Evolutionary conservation across 2,329 filamentous ascomycete genomes (phyloP).

Genomic region (Fusarium sambucinum): DNA sequence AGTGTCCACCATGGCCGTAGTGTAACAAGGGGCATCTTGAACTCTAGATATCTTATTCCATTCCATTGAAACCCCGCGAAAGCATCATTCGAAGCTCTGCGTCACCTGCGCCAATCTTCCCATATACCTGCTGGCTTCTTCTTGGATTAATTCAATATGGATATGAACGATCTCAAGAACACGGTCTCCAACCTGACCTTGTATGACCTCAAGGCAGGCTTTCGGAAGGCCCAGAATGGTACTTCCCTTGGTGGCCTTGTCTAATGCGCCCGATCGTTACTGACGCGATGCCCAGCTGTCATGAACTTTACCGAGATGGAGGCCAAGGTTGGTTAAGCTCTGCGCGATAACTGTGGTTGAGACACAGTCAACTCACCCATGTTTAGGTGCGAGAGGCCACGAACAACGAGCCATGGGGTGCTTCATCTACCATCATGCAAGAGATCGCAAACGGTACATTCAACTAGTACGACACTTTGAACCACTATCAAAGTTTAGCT

Average conservation of each 20-base stretch:
- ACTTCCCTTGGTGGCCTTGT: constrained; percentile 37
- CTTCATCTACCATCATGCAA: constrained; percentile 87
- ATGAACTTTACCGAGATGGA: constrained; percentile 99
- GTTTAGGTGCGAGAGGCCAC: constrained; percentile 92
- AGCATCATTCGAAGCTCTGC: constrained; percentile 29
- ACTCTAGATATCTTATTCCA: constrained; percentile 27
- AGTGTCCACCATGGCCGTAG: constrained; percentile 47
- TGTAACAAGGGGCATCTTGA: constrained; percentile 45
- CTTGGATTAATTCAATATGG: constrained; percentile 68
- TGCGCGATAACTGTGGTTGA: constrained; percentile 14
- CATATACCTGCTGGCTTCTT: constrained; percentile 18
- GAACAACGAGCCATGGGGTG: constrained; percentile 98
- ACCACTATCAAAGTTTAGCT: constrained; percentile 3
- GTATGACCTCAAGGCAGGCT: constrained; percentile 94
- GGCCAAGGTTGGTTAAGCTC: constrained; percentile 63
- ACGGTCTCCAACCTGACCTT: constrained; percentile 91
- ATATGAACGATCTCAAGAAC: constrained; percentile 86
- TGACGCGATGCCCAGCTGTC: constrained; percentile 72
- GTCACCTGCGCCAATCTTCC: constrained; percentile 3
- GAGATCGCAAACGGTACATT: constrained; percentile 98
- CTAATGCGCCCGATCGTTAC: constrained; percentile 36
- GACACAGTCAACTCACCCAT: constrained; percentile 32
- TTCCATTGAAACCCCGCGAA: constrained; percentile 25
- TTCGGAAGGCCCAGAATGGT: constrained; percentile 98
- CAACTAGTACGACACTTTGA: constrained; percentile 80